These are phyloP conservation scores for Carex arenaria DNA, from an alignment of 202 grass and related monocot genomes.

Conservation along the genomic window DNA sequence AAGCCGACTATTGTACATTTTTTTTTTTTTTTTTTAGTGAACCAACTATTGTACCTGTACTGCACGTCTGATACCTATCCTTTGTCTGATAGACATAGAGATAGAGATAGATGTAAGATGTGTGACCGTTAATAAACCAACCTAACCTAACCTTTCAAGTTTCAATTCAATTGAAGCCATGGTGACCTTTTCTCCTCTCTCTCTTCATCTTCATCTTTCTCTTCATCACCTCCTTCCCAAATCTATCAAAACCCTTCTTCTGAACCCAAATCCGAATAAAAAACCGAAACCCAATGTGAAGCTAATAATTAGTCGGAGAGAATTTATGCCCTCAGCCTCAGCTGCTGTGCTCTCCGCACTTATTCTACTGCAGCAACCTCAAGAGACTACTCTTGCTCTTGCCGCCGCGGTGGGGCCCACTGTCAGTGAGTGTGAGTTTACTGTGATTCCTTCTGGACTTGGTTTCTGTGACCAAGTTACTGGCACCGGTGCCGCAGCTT, in stretches of 20 bases:
- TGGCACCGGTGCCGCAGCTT: constrained; percentile 45
- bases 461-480: constrained; percentile 72
- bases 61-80: neutral
- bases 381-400: neutral
- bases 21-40: no score
- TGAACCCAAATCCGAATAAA: neutral
- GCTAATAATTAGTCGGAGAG: constrained; percentile 28
- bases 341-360: constrained; percentile 24
- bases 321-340: neutral
- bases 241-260: constrained; percentile 35
- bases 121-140: no score
- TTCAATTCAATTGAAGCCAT: neutral
- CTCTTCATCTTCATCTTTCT: neutral
- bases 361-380: neutral
- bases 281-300: neutral
- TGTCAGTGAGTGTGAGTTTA: constrained; percentile 36
- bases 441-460: constrained; percentile 48
- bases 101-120: no score
- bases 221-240: constrained; percentile 24
- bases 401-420: constrained; percentile 8
- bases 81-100: no score
- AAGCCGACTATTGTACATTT: no score
- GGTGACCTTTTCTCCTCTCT: constrained; percentile 8
- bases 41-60: no score
- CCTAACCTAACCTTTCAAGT: neutral